phyloP scores from a whole-genome alignment of 176 grass and related monocot species.

The Ampelocalamus luodianensis region DNA sequence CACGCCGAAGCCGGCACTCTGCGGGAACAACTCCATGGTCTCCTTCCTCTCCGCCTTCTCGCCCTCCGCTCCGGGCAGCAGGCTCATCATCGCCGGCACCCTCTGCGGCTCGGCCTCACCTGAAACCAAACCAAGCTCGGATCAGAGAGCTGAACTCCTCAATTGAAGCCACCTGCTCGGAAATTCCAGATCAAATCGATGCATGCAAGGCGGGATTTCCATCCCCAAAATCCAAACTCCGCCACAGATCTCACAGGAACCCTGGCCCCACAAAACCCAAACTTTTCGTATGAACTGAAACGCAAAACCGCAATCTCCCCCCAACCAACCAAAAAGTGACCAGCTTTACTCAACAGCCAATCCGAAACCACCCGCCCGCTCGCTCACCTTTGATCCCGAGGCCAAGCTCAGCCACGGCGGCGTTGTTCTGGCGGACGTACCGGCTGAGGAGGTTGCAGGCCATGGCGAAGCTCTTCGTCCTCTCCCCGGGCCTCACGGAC shows the following conservation, averaged over 20 bases:
- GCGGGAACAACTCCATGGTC: constrained; percentile 81
- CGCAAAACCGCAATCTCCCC: not conserved
- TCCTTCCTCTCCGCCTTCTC: constrained; percentile 53
- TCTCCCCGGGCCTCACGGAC: constrained; percentile 68
- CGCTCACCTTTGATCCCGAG: constrained; percentile 68
- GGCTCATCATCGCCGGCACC: constrained; percentile 53
- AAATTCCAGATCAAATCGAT: not conserved
- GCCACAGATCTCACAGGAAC: constrained; percentile 42
- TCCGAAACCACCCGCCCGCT: not conserved
- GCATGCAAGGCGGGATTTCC: too few species aligned
- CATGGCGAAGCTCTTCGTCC: constrained; percentile 67
- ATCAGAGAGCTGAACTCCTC: constrained; percentile 12
- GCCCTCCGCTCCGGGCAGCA: constrained; percentile 48
- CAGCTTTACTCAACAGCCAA: too few species aligned
- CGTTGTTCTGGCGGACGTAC: constrained; percentile 82
- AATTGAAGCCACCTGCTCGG: not conserved
- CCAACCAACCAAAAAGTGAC: not conserved
- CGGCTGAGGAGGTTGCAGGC: constrained; percentile 78
- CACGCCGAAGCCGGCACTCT: constrained; percentile 58
- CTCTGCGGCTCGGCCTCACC: constrained; percentile 51
- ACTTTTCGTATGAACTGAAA: not conserved
- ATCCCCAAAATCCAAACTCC: not conserved
- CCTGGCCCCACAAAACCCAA: not conserved
- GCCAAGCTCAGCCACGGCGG: constrained; percentile 69
- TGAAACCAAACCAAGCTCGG: constrained; percentile 45